Percentiles rank a stretch among this genome's conserved stretches.
Conservation (phyloP, 1,139 yeast genomes). For the Kurtzmaniella quercitrusa region DNA sequence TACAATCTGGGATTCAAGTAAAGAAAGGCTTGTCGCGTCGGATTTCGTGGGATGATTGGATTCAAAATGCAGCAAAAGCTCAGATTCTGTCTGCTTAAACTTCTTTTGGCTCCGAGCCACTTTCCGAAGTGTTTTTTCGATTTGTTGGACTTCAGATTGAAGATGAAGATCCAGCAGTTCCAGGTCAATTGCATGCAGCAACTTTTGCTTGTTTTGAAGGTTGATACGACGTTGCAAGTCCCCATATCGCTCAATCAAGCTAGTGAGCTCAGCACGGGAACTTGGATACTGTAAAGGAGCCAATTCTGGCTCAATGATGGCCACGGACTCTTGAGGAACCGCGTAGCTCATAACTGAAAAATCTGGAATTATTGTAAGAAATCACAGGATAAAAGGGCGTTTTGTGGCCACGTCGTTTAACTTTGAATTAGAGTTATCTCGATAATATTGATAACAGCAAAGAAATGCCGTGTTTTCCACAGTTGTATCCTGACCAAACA, state of each 20-base stretch:
- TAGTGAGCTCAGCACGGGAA: neutral
- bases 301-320: neutral
- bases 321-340: neutral
- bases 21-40: slow-evolving; percentile 18
- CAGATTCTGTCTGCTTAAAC: slow-evolving; percentile 19
- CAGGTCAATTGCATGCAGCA: neutral
- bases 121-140: slow-evolving; percentile 30
- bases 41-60: neutral
- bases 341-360: neutral
- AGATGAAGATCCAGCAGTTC: neutral
- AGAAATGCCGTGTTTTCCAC: neutral
- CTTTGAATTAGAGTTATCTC: too few relatives aligned
- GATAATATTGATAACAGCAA: neutral
- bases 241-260: neutral
- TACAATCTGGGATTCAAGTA: slow-evolving; percentile 64
- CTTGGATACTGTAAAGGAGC: neutral
- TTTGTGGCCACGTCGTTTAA: too few relatives aligned
- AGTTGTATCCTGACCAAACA: neutral
- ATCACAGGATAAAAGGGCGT: neutral
- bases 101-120: slow-evolving; percentile 28
- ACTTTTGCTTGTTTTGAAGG: neutral
- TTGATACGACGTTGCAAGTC: neutral
- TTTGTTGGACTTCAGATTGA: slow-evolving; percentile 10
- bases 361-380: neutral
- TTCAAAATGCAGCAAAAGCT: neutral